These are phyloP conservation scores for barrel medic (Medicago truncatula) DNA, from an alignment of 306 rosid species.

Conservation along the genomic window DNA sequence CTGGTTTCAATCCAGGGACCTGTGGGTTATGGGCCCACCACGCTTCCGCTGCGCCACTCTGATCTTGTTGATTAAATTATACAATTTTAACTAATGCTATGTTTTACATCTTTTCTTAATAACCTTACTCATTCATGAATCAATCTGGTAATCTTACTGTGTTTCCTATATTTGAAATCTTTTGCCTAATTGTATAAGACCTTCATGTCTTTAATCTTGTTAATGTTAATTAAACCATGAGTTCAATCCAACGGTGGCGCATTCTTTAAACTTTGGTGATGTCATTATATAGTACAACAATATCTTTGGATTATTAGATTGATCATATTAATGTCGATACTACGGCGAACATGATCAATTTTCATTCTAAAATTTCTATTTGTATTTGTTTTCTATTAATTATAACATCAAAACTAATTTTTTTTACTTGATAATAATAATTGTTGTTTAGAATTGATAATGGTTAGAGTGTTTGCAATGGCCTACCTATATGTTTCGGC, in stretches of 20 bases:
- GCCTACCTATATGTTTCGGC: no score
- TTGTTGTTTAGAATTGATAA: no score
- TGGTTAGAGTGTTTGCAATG: no score
- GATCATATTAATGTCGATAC: no score
- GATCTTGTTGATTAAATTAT: not conserved
- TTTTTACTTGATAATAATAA: no score
- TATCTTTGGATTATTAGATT: no score
- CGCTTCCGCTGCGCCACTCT: conserved; percentile 40
- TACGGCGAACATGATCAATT: no score
- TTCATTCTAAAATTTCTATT: no score
- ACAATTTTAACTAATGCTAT: not conserved
- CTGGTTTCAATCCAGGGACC: conserved; percentile 29
- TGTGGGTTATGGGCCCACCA: conserved; percentile 39
- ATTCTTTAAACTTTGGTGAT: conserved; percentile 1
- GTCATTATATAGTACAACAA: not conserved
- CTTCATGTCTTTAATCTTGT: not conserved
- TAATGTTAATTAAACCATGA: not conserved
- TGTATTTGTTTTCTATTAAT: no score
- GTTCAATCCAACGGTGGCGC: not conserved
- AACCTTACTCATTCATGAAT: not conserved
- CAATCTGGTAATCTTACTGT: not conserved
- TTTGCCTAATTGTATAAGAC: conserved; percentile 5
- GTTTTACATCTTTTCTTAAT: not conserved
- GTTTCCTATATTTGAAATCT: conserved; percentile 17
- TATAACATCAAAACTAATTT: no score